Evolutionary conservation across 164 flowering plant species (phyloP).

Genomic region (Tetrastigma voinierianum): DNA sequence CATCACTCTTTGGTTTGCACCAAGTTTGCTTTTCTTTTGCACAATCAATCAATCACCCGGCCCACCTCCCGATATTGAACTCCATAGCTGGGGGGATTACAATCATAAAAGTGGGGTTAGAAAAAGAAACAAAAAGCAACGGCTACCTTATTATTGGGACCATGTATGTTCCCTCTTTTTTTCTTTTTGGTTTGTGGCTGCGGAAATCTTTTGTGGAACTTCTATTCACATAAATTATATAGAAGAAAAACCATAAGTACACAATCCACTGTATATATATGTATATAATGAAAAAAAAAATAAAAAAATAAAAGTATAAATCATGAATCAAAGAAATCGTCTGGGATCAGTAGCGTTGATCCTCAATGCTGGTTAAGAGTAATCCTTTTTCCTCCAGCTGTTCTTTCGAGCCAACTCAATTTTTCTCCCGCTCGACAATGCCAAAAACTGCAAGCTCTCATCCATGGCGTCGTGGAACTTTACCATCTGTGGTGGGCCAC

Average conservation of each 20-base stretch:
- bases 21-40: background rate
- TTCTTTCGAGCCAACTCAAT: constrained; percentile 49
- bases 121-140: too few relatives aligned
- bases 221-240: too few relatives aligned
- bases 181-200: too few relatives aligned
- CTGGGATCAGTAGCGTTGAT: constrained; percentile 81
- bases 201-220: too few relatives aligned
- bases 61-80: too few relatives aligned
- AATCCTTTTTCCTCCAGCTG: constrained; percentile 45
- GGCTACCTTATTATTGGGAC: too few relatives aligned
- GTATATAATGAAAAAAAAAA: background rate
- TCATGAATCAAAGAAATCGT: constrained; percentile 24
- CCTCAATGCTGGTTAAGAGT: constrained; percentile 51
- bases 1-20: background rate
- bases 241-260: too few relatives aligned
- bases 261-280: background rate
- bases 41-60: too few relatives aligned
- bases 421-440: constrained; percentile 45
- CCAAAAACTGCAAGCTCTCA: constrained; percentile 55
- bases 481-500: constrained; percentile 87
- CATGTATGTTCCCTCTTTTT: too few relatives aligned
- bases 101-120: too few relatives aligned
- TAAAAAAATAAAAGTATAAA: background rate
- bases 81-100: too few relatives aligned
- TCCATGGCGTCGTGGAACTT: constrained; percentile 73